Evolutionary conservation across 1,284 basidiomycete genomes (phyloP), one percentile per base, ranked within the genome.

Genomic region (Fomes fomentarius): DNA sequence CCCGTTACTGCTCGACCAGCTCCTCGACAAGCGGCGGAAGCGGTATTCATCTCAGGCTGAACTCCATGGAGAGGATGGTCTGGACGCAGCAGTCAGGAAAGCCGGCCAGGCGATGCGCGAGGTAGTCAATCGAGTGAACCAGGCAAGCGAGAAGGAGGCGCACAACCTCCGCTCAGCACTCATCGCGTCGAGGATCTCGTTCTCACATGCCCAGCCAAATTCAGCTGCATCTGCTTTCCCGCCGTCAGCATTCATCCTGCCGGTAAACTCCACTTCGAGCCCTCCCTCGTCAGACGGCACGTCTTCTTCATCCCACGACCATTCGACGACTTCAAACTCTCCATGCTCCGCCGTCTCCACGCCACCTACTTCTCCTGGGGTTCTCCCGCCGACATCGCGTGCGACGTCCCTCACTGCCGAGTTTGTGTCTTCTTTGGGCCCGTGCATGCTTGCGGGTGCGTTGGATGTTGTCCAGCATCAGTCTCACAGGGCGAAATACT

Each of bases 1-100:
- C 68, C 93, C 94, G 9, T 79, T 97, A 38, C 80, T 98, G 12
- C 82, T 98, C 33, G 86, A 87, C 54, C 85, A 91, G 63, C 80
- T 97, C 44, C 78, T 80, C 47, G 54, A 40, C 35, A 63, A 60
- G 70, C 74, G n/a, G 71, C 34, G 44, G 45, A 37, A 72, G 72
- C 54, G 62, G 67, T 12, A 52, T 24, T 43, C 15, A 40, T 22
- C 26, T 30, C 11, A 26, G 28, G 15, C 17, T 17, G 21, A 15
- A 15, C 15, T 21, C 11, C 17, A 17, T 22, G 4, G 24, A 39
- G 21, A 26, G 34, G 39, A 44, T n/a, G 30, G 26, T 1, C 50
- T 46, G 47, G 52, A 53, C 24, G 33, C 40, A 28, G 52, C 56
- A 25, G 49, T 54, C 17, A 11, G 48, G 47, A 33, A 24, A 43